These are phyloP conservation scores for Apiotrichum gamsii DNA, from an alignment of 1,284 basidiomycete genomes.

Conservation along the genomic window DNA sequence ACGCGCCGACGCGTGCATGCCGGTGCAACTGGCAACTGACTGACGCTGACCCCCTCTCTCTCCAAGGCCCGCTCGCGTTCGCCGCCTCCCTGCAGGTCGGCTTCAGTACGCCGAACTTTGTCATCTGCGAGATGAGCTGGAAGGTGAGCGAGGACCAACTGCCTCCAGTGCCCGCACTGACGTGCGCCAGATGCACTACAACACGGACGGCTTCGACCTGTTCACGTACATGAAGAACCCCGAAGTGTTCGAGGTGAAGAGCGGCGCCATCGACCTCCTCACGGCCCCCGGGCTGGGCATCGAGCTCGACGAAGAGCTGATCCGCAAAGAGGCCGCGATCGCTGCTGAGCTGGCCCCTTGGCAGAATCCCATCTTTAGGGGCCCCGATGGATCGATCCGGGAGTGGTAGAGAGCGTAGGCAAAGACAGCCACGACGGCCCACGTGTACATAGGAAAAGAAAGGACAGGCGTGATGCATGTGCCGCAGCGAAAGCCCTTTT, in stretches of 20 bases:
- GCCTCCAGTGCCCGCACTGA: background rate
- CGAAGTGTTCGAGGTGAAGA: constrained; percentile 57
- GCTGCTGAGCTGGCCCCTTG: constrained; percentile 47
- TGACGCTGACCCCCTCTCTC: background rate
- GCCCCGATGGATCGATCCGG: constrained; percentile 53
- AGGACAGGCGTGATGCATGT: too few species aligned
- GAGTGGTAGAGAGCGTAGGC: too few species aligned
- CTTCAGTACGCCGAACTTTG: constrained; percentile 47
- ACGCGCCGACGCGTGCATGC: too few species aligned
- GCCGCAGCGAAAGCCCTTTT: too few species aligned
- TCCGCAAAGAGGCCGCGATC: constrained; percentile 52
- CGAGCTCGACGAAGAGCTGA: constrained; percentile 60
- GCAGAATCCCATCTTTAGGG: constrained; percentile 61
- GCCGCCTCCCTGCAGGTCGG: constrained; percentile 54
- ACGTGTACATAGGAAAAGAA: too few species aligned
- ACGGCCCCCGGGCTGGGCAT: constrained; percentile 63
- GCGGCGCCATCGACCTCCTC: constrained; percentile 57
- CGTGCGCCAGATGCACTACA: constrained; percentile 60
- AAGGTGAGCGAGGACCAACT: constrained; percentile 21
- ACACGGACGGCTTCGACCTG: constrained; percentile 59
- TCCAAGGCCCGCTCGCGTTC: constrained; percentile 64
- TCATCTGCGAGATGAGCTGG: constrained; percentile 48
- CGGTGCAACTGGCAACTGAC: background rate
- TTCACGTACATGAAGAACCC: constrained; percentile 56
- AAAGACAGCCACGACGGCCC: too few species aligned